Evolutionary conservation across 2,329 filamentous ascomycete species (phyloP), one percentile per base, ranked within the genome.

Genomic region (Gliomastix tumulicola): DNA sequence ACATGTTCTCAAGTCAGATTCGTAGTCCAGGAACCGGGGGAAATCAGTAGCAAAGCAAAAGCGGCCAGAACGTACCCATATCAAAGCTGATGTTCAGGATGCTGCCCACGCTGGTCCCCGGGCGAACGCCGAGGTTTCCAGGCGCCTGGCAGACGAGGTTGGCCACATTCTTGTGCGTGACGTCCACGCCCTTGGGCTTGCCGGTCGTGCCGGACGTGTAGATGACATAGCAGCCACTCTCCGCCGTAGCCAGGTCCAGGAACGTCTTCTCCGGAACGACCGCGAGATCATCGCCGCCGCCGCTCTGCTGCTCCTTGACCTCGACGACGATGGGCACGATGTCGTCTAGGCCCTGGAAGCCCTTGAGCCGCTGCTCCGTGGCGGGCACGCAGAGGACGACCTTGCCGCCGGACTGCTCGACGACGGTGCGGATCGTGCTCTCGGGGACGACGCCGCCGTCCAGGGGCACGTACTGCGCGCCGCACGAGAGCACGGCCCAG

Each of bases 121-220:
- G 51, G 10, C 46, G 53, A 35, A 79, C 69, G 4, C 65, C 68
- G 13, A 79, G 49, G 39, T 64, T 66, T 6, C 68, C 71, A 1
- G 74, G 74, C 17, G 63, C 60, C 19, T 67, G 50, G 38, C 68
- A 65, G 6, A 77, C 54, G 10, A 74, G 56, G 49, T 78, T 78
- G 13, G 67, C 63, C 15, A 77, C 69, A 44, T 74, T 74, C 23
- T 51, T 52, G 41, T 80, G 76, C 15, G 64, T 67, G 17, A 78
- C 63, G 49, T 79, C 70, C 8, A 79, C 74, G 2, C 74, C 74
- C 47, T 79, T 79, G 3, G 74, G 74, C 18, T 62, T 63, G 6
- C 73, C 74, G 0, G 74, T 78, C 12, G 73, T 79, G 27, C 69
- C 69, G 20, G 74, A 76, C 33, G 73, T 76, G 48, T 76, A 76